Conservation (phyloP, 192 early-diverging fungal genomes). For the Gaertneriomyces sp. region DNA sequence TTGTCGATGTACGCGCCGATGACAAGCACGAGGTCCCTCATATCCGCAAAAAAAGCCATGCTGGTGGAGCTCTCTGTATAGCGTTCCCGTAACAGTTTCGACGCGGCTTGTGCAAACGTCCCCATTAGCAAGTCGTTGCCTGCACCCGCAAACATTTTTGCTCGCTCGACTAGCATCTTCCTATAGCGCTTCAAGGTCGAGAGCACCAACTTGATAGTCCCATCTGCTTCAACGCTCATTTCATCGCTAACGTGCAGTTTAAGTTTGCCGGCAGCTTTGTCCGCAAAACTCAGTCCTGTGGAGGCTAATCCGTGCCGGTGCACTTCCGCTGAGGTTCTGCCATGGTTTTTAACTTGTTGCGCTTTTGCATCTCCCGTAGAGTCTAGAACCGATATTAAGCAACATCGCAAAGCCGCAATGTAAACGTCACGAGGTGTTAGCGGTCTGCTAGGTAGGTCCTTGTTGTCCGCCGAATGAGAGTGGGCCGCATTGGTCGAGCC, state of each 20-base stretch:
- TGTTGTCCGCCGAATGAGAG: too few species aligned
- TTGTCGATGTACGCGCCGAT: slow-evolving; percentile 32
- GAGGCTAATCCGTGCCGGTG: not conserved
- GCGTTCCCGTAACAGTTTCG: slow-evolving; percentile 15
- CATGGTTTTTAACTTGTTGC: not conserved
- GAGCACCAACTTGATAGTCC: slow-evolving; percentile 23
- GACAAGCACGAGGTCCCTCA: slow-evolving; percentile 26
- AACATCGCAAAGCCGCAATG: slow-evolving; percentile 18
- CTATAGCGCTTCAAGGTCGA: slow-evolving; percentile 25
- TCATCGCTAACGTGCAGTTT: not conserved
- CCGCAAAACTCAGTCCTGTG: slow-evolving; percentile 4
- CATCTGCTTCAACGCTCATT: slow-evolving; percentile 14
- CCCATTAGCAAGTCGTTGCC: slow-evolving; percentile 17
- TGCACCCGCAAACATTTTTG: slow-evolving; percentile 21
- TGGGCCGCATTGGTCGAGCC: too few species aligned
- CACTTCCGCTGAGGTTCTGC: not conserved
- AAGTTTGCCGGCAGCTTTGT: slow-evolving; percentile 9
- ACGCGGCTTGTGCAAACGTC: slow-evolving; percentile 23
- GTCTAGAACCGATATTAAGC: slow-evolving; percentile 21
- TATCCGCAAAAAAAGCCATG: slow-evolving; percentile 2
- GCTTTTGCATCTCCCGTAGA: not conserved
- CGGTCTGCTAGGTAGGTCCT: too few species aligned
- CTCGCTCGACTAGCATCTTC: slow-evolving; percentile 9
- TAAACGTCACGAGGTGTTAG: slow-evolving; percentile 16
- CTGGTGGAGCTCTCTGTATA: slow-evolving; percentile 5